Evolutionary conservation across 2,329 filamentous ascomycete genomes (phyloP), one percentile per base, ranked within the genome.

Genomic region (Penicillium glabrum): DNA sequence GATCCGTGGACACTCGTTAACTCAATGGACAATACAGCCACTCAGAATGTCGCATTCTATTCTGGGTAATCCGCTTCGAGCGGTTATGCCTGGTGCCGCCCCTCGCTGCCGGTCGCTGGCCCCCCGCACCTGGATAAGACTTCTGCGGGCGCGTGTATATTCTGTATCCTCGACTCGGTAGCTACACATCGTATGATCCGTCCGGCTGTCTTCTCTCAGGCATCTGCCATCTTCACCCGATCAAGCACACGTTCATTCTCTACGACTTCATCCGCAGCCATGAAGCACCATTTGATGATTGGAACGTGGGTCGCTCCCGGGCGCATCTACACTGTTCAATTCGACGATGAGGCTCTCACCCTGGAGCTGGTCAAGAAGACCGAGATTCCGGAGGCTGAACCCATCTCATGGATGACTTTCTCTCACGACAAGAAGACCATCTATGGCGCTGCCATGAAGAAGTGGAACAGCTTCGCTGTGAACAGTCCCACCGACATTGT

Each of bases 341-440:
- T 96, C 71, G 90, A 96, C 77, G 90, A 93, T 65, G 89, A 93
- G 75, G 86, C 85, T 39, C 79, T 92, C 62, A 88, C 87, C 7
- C 77, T 96, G 59, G 83, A 88, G 64, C 76, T 95, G 68, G 78
- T 96, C 69, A 92, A 93, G 79, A 86, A 88, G 66, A 95, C 90
- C 1, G 85, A 87, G 57, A 95, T 96, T 55, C 88, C 90, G 5
- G 77, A 89, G 51, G 89, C 93, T 62, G 90, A 96, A 76, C 90
- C 91, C 8, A 95, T 96, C 64, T 96, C 91, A 58, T 96, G 91
- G 91, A 93, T 96, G 89, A 88, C 90, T 16, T 93, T 96, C 69
- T 89, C 91, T 88, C 90, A 96, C 76, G 79, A 83, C 60, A 89
- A 88, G 69, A 93, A 91, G 76, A 89, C 89, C 72, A 88, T 96